Evolutionary conservation across 495 filamentous ascomycete genomes (phyloP), one percentile per base, ranked within the genome.

Genomic region (Trichoderma reesei): DNA sequence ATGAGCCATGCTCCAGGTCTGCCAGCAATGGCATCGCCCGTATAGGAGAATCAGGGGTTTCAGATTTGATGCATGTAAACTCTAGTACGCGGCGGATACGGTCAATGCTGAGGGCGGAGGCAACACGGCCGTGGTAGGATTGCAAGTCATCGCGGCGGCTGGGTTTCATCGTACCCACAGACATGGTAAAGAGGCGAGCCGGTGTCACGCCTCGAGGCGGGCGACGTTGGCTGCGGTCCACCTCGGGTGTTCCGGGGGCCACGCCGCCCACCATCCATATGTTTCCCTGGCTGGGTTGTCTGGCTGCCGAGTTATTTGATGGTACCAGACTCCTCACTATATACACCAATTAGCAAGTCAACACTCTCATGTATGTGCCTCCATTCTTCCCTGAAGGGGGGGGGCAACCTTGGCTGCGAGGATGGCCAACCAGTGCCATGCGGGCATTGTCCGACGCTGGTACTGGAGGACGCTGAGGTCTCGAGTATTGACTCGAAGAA

Each of bases 251-350:
- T 14, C 79, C 79, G 31, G 80, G 79, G 54, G 83, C 82, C 36
- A 80, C 68, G 36, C 90, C 89, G 18, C 92, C 90, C 16, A 94
- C 89, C 5, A 84, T 83, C 92, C 92, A 96, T n/a, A 93, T 80
- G 41, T 84, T 81, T 0, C 89, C 90, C 60, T 76, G 67, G 72
- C 90, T 94, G 60, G 85, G 76, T 62, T 81, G 79, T 39, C 76
- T 69, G 13, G 51, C 34, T 9, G 8, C 26, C 20, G 51, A 34
- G 31, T 33, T 33, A 14, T n/a, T 31, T 56, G 51, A 36, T 11
- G 51, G 13, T 33, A 10, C 13, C n/a, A n/a, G n/a, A 14, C 51
- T 14, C 51, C 9, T 33, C 5, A 9, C 51, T 56, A 56, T 16
- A 1, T 13, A 34, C 34, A 16, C 34, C 14, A n/a, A 34, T 56